Evolutionary conservation across 192 early-diverging fungal genomes (phyloP).

Genomic region (Spizellomyces sp.): DNA sequence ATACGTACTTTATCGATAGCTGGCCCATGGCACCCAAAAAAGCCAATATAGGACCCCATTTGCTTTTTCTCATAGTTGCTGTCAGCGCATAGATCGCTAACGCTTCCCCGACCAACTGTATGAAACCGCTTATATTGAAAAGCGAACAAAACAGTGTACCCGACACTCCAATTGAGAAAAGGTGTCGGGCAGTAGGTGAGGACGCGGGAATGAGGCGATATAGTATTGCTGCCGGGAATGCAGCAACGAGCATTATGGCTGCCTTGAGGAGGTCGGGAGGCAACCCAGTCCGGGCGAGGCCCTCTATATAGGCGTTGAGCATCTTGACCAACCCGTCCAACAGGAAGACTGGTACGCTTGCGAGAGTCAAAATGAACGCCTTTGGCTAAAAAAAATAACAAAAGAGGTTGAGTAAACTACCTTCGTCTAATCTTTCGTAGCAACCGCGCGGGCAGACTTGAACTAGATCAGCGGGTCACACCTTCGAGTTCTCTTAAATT

Average conservation of each 20-base stretch:
- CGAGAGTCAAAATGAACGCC: too few relatives aligned
- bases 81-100: conserved; percentile 30
- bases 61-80: conserved; percentile 4
- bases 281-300: neutral
- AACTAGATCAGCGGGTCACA: too few relatives aligned
- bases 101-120: conserved; percentile 35
- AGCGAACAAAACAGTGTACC: conserved; percentile 34
- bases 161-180: conserved; percentile 45
- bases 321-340: too few relatives aligned
- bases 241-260: conserved; percentile 21
- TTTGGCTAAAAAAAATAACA: too few relatives aligned
- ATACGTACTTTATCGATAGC: conserved; percentile 34
- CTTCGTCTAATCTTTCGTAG: too few relatives aligned
- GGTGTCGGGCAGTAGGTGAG: conserved; percentile 30
- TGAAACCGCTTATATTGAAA: conserved; percentile 37
- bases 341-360: too few relatives aligned
- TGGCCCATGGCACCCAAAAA: conserved; percentile 42
- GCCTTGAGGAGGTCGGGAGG: conserved; percentile 18
- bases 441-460: too few relatives aligned
- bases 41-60: conserved; percentile 32
- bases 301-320: too few relatives aligned
- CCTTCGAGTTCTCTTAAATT: too few relatives aligned
- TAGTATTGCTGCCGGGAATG: conserved; percentile 30
- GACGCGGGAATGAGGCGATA: conserved; percentile 28
- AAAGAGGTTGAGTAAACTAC: too few relatives aligned